phyloP scores from a whole-genome alignment of 208 protist species.

The Tritrichomonas musculus region DNA sequence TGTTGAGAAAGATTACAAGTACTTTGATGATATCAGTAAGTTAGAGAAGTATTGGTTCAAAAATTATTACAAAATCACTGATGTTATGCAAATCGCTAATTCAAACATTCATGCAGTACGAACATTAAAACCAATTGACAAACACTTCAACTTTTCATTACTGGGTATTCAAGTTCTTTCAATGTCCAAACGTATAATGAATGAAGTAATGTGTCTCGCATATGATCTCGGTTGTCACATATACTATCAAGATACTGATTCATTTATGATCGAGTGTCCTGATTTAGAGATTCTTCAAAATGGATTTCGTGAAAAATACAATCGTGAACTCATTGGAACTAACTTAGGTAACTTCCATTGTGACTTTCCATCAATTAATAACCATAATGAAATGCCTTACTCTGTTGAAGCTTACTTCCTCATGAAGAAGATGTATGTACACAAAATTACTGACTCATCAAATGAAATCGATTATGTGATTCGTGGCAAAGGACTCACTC shows the following conservation, averaged over 20 bases:
- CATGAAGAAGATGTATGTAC: too few relatives aligned
- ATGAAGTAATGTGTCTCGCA: background rate
- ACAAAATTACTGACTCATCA: too few relatives aligned
- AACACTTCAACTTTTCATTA: background rate
- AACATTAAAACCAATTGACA: background rate
- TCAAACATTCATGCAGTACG: background rate
- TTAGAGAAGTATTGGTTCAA: too few relatives aligned
- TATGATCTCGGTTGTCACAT: background rate
- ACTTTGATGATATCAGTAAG: background rate
- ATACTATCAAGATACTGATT: too few relatives aligned
- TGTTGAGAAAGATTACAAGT: background rate
- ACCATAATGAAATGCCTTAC: too few relatives aligned
- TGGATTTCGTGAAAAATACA: background rate
- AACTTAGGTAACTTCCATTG: slow-evolving; percentile 1
- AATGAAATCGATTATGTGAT: too few relatives aligned
- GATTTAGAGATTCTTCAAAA: background rate
- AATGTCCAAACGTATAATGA: slow-evolving; percentile 26
- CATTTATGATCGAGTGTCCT: background rate
- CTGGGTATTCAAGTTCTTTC: background rate
- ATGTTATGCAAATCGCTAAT: background rate
- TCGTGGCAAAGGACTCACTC: too few relatives aligned
- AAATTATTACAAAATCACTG: background rate
- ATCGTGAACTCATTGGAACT: background rate
- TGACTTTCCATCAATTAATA: too few relatives aligned
- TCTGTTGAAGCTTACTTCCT: too few relatives aligned